A percentile compares a stretch with the other conserved stretches of the same genome.
phyloP scores from a whole-genome alignment of 768 basidiomycete genomes.

The Lactarius deliciosus region DNA sequence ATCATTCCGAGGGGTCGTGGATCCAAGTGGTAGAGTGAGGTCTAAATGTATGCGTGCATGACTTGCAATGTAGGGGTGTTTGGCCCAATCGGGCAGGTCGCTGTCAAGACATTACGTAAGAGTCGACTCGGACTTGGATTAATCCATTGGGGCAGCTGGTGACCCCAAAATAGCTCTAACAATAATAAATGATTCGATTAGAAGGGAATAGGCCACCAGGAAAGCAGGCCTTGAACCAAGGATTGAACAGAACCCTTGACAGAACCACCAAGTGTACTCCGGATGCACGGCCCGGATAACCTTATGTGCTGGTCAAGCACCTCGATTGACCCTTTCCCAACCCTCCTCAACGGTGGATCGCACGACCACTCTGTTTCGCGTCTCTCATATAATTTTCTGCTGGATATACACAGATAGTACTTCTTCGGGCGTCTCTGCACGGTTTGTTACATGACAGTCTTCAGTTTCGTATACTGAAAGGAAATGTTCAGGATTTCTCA shows the following conservation, averaged over 20 bases:
- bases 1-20: not conserved
- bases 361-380: not conserved
- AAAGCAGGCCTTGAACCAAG: no score
- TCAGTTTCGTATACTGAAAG: not conserved
- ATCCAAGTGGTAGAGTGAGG: not conserved
- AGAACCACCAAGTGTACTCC: not conserved
- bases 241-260: no score
- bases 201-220: no score
- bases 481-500: not conserved
- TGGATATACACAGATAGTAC: not conserved
- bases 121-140: not conserved
- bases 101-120: no score
- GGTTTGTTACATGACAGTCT: conserved; percentile 7
- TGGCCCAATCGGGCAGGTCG: not conserved
- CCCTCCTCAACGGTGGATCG: conserved; percentile 16
- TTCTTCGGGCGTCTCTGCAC: not conserved
- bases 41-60: not conserved
- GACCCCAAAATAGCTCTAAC: no score
- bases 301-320: not conserved
- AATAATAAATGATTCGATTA: no score
- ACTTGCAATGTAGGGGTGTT: not conserved
- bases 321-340: not conserved
- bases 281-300: conserved; percentile 19
- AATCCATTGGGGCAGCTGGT: no score
- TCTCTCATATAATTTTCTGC: conserved; percentile 1